Evolutionary conservation across 2,329 filamentous ascomycete species (phyloP).

Genomic region (Fragosphaeria purpurea): DNA sequence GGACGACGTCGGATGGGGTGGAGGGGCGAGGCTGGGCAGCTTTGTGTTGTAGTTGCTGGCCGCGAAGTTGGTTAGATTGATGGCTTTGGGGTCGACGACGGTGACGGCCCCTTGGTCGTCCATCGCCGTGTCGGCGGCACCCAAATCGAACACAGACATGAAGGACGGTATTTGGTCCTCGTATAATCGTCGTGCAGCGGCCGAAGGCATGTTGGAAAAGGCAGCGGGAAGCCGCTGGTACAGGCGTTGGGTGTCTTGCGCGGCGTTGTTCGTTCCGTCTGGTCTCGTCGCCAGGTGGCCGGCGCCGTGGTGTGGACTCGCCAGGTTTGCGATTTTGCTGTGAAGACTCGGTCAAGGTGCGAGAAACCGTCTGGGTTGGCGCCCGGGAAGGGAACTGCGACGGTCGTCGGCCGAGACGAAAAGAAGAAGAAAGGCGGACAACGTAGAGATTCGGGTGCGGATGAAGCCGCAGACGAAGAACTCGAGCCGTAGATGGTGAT

Average conservation of each 20-base stretch:
- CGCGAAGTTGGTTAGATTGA: constrained; percentile 35
- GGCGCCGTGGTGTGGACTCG: constrained; percentile 1
- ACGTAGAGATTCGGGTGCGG: not conserved
- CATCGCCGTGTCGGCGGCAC: constrained; percentile 37
- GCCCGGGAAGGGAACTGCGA: not conserved
- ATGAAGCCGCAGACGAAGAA: no score
- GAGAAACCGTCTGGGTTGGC: constrained; percentile 5
- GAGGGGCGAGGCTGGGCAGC: constrained; percentile 17
- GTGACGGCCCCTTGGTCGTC: constrained; percentile 44
- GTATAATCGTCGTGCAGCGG: constrained; percentile 50
- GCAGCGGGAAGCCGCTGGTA: not conserved
- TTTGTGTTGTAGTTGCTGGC: constrained; percentile 28
- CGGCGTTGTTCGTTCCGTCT: not conserved
- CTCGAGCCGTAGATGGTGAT: no score
- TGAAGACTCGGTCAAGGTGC: not conserved
- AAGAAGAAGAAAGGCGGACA: not conserved
- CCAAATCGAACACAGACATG: constrained; percentile 64
- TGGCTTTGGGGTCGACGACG: constrained; percentile 43
- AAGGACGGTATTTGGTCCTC: constrained; percentile 66
- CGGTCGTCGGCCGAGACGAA: no score
- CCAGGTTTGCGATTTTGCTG: constrained; percentile 1
- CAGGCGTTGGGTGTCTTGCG: no score
- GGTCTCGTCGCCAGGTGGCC: constrained; percentile 1
- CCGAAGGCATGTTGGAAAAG: constrained; percentile 46
- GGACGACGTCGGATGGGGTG: constrained; percentile 16